Conservation (phyloP, 257 asterid species). For the Salvia rosmarinus region DNA sequence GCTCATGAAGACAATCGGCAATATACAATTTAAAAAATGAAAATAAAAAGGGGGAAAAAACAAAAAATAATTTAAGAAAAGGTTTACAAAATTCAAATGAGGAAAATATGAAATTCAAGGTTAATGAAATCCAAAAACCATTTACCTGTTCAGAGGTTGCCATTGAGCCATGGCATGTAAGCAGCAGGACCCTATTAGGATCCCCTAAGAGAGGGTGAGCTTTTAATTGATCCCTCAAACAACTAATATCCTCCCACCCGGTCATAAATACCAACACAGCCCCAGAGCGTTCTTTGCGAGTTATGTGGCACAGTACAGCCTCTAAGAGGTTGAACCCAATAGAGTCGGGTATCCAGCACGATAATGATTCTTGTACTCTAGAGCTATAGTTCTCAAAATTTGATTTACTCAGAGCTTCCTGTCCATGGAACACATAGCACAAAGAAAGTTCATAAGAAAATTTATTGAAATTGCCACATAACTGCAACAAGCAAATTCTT, state of each 20-base stretch:
- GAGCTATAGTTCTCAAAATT: conserved; percentile 84
- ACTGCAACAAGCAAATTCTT: conserved; percentile 19
- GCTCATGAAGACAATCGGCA: not conserved
- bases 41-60: conserved; percentile 1
- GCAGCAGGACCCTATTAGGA: conserved; percentile 90
- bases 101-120: too few relatives aligned
- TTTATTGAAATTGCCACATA: conserved; percentile 21
- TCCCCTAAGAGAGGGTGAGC: conserved; percentile 99
- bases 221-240: conserved; percentile 90
- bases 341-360: conserved; percentile 88
- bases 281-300: conserved; percentile 96
- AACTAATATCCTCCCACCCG: conserved; percentile 99
- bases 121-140: conserved; percentile 16
- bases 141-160: conserved; percentile 93
- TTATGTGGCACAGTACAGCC: conserved; percentile 90
- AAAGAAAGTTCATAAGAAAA: conserved; percentile 28
- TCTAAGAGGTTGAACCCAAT: conserved; percentile 96
- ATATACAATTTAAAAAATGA: not conserved
- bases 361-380: conserved; percentile 82
- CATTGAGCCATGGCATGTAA: conserved; percentile 98
- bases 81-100: too few relatives aligned
- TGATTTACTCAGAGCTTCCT: conserved; percentile 87
- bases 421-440: conserved; percentile 35
- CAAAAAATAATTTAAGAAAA: not conserved
- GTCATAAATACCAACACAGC: conserved; percentile 96